Base-by-base conservation (phyloP, 2,329 filamentous ascomycete species). In the Colletotrichum sp. region DNA sequence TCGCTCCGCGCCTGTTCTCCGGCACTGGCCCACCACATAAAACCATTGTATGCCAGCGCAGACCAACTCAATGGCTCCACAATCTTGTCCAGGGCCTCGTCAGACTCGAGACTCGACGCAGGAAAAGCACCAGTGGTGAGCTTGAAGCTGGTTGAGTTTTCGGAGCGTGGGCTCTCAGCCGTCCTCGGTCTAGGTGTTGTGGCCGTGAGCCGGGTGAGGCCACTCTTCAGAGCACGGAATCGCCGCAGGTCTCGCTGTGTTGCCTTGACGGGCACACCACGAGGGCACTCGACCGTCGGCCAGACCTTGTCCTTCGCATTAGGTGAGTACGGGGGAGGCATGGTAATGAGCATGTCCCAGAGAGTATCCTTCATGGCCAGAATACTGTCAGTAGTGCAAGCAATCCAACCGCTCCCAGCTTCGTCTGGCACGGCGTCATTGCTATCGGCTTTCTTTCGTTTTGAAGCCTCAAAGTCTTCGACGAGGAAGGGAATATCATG, bases 351-450 rank as follows among this genome's bases (percentile, higher is more conserved):
- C 79, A 98, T 89, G 82, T 99, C 97, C 88, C 96, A 98, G 4
- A 99, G 90, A 3, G 94, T 91, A 66, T 93, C 91, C 86, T 98
- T 98, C 84, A 95, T 94, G 62, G 92, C 93, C 16, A 99, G 89
- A 74, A 99, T 97, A 81, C 94, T 96, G 85, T 99, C 97, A 3
- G 96, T 98, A 5, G 96, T 98, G 84, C 96, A 98, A 15, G 96
- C 97, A 75, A 98, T 93, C 96, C 96, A 99, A 52, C 96, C 94
- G 16, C 89, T 86, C 36, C 89, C 89, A 28, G 85, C 82, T 56
- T 91, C 88, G 28, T 88, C 89, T 43, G 85, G 84, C 18, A 84
- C 81, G 13, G 83, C 82, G 56, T 82, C 82, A 61, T 84, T 82
- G 72, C 79, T 61, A 58, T 85, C 83, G 56, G 80, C 81, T 39